Conservation (phyloP, 495 filamentous ascomycete genomes). For the Penicillium canariense region DNA sequence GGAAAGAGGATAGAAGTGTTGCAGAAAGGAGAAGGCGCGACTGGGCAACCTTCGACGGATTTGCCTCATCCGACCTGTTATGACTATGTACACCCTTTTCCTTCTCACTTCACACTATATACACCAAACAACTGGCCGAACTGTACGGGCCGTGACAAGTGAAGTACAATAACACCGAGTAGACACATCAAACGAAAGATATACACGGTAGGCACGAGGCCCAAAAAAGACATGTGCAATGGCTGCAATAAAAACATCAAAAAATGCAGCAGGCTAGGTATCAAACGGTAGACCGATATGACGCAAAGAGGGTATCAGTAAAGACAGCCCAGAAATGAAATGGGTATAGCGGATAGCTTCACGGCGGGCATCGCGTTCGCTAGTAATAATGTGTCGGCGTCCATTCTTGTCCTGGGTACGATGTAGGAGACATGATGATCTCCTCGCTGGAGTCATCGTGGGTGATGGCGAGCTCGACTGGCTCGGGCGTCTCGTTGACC, state of each 20-base stretch:
- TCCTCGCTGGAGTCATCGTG: slow-evolving; percentile 54
- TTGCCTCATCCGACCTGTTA: too few species aligned
- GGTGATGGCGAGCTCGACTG: slow-evolving; percentile 41
- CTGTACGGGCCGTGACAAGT: too few species aligned
- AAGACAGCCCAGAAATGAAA: slow-evolving; percentile 14
- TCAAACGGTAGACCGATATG: background rate
- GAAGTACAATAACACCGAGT: background rate
- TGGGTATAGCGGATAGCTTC: slow-evolving; percentile 17
- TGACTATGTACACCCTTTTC: too few species aligned
- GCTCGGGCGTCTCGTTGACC: slow-evolving; percentile 22
- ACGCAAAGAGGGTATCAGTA: background rate
- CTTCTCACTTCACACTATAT: too few species aligned
- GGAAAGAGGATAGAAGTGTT: too few species aligned
- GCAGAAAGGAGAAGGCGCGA: too few species aligned
- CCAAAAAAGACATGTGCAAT: background rate
- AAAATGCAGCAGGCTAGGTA: background rate
- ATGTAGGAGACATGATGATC: slow-evolving; percentile 69
- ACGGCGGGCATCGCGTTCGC: slow-evolving; percentile 7
- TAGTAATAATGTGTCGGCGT: slow-evolving; percentile 48
- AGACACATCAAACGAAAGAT: background rate
- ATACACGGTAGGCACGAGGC: background rate
- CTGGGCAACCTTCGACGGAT: too few species aligned
- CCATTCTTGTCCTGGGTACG: slow-evolving; percentile 84
- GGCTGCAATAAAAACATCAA: background rate
- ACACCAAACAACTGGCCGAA: too few species aligned